These are phyloP conservation scores for Aureobasidium sp. DNA, from an alignment of 2,329 filamentous ascomycete species.

Conservation along the genomic window DNA sequence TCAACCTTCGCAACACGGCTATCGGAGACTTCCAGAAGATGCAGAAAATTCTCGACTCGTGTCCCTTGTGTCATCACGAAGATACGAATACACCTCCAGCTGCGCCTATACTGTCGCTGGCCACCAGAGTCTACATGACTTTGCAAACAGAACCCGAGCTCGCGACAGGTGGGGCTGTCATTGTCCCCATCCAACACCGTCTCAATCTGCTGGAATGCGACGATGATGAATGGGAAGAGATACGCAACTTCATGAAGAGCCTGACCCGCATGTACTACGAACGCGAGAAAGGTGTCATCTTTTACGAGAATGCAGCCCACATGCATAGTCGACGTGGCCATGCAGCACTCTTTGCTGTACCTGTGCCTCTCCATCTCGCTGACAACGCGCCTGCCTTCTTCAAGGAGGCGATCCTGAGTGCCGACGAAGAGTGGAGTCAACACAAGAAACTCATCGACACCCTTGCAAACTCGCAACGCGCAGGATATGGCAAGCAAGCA, in stretches of 20 bases:
- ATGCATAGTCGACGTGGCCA: slow-evolving; percentile 66
- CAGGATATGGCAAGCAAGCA: slow-evolving; percentile 67
- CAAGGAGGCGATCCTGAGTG: slow-evolving; percentile 79
- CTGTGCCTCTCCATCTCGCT: slow-evolving; percentile 83
- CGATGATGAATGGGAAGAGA: slow-evolving; percentile 98
- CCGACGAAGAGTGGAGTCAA: slow-evolving; percentile 91
- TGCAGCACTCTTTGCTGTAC: slow-evolving; percentile 76
- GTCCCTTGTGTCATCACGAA: slow-evolving; percentile 88
- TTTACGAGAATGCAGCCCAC: slow-evolving; percentile 92
- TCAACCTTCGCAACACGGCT: slow-evolving; percentile 79
- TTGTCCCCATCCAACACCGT: slow-evolving; percentile 80
- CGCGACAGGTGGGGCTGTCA: slow-evolving; percentile 71
- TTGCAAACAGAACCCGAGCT: slow-evolving; percentile 85
- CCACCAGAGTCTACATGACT: slow-evolving; percentile 78
- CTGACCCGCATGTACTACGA: slow-evolving; percentile 91
- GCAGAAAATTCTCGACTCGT: slow-evolving; percentile 75
- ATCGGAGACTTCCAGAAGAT: slow-evolving; percentile 85
- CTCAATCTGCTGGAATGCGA: slow-evolving; percentile 93
- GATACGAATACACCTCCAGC: slow-evolving; percentile 68
- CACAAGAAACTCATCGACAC: slow-evolving; percentile 95
- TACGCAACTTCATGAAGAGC: slow-evolving; percentile 98
- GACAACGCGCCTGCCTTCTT: slow-evolving; percentile 92
- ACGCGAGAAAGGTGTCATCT: slow-evolving; percentile 83
- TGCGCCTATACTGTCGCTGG: slow-evolving; percentile 79
- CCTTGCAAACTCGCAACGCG: slow-evolving; percentile 47